Evolutionary conservation across 768 basidiomycete genomes (phyloP), one percentile per base, ranked within the genome.

Genomic region (Xanthoconium purpureum): DNA sequence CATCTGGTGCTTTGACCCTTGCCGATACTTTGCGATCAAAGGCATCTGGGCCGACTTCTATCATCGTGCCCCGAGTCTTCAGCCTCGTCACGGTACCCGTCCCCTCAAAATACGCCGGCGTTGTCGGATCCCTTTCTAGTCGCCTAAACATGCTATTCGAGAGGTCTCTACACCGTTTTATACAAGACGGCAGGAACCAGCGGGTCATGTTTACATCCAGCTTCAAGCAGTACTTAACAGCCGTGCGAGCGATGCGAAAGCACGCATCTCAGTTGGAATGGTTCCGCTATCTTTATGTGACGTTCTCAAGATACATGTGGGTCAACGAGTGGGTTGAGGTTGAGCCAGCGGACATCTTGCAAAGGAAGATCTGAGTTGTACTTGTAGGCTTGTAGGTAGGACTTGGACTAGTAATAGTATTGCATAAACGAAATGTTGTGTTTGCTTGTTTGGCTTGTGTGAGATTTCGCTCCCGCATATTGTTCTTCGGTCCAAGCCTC

Each of bases 231-330:
- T 94, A 89, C 62, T 44, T 72, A 50, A 75, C 67, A 24, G 82
- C 87, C 4, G 66, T 89, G 13, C 64, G 72, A 29, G 92, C 94
- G 7, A 93, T 94, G 85, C 71, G 73, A 57, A 73, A 78, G 55
- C 94, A 97, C 62, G 58, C 73, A 52, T 85, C 84, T 56, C 94
- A 97, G 75, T 73, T 92, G 56, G 82, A 84, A 42, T 95, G 94
- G 94, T 96, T 93, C 75, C 82, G 94, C 40, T 92, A 88, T 83
- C 73, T 94, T 54, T 90, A 94, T 66, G 77, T 95, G 38, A 60
- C 73, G 20, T 90, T 87, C 66, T 94, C 91, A 17, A 79, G 88
- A 54, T 93, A 94, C 66, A 89, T 96, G 91, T 96, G 94, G 94
- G 83, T 90, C 29, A 94, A 94, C 59, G 87, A 90, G 60, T 91